A percentile compares a stretch with the other conserved stretches of the same genome.
Evolutionary conservation across 805 yeast genomes (phyloP).

Genomic region (Pichia gijzeniarum): DNA sequence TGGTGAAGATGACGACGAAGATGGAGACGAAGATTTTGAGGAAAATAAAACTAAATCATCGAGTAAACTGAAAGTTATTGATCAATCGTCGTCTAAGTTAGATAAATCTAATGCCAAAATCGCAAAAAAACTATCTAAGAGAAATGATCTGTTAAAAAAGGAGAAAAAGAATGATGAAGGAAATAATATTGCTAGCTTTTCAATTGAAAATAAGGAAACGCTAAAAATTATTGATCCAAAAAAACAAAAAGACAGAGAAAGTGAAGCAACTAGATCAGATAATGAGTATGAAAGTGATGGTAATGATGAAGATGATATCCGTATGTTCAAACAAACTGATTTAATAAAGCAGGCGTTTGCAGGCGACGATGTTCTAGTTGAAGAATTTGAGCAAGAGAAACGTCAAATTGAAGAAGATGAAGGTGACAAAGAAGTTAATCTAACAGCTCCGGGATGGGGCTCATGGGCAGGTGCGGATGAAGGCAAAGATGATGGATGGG

Average conservation of each 20-base stretch:
- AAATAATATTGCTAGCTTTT: conserved; percentile 32
- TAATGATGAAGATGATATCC: conserved; percentile 36
- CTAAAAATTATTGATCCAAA: conserved; percentile 46
- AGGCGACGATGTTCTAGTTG: conserved; percentile 82
- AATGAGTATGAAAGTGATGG: conserved; percentile 40
- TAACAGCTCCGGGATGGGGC: conserved; percentile 96
- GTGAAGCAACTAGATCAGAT: conserved; percentile 14
- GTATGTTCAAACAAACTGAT: conserved; percentile 71
- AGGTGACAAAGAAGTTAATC: conserved; percentile 74
- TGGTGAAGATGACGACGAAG: conserved; percentile 22
- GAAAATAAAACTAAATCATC: conserved; percentile 30
- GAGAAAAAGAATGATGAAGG: conserved; percentile 15
- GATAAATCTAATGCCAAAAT: conserved; percentile 44
- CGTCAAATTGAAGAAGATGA: conserved; percentile 59
- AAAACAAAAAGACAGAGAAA: conserved; percentile 11
- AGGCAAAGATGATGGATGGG: conserved; percentile 15
- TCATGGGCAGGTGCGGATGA: conserved; percentile 79
- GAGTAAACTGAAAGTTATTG: conserved; percentile 41
- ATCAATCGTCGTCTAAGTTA: conserved; percentile 42
- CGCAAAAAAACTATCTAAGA: conserved; percentile 25
- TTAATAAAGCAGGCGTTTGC: conserved; percentile 91
- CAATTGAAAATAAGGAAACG: conserved; percentile 47
- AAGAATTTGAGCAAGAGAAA: conserved; percentile 75
- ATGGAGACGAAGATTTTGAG: conserved; percentile 13
- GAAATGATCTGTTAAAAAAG: conserved; percentile 29